phyloP scores from a whole-genome alignment of 257 asterid species.

The Solanum commersonii region DNA sequence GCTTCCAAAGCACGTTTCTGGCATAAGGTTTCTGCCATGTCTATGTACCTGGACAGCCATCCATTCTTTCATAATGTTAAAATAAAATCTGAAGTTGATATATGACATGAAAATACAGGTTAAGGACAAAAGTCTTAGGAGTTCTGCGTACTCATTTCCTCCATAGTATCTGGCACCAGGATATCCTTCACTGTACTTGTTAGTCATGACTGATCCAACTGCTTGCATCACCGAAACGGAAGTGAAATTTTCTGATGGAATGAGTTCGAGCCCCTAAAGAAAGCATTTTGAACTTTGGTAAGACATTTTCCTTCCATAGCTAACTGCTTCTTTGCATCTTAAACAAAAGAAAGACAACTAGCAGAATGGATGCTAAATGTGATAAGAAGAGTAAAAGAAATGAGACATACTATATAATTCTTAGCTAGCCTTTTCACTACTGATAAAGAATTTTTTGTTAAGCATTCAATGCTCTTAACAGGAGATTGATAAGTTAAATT shows the following conservation, averaged over 20 bases:
- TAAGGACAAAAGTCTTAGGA: not conserved
- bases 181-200: conserved; percentile 92
- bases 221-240: conserved; percentile 94
- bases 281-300: not conserved
- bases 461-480: not conserved
- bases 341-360: not conserved
- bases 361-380: not conserved
- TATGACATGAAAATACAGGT: not conserved
- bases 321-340: not conserved
- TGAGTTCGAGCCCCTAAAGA: conserved; percentile 72
- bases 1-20: conserved; percentile 94
- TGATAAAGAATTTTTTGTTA: not conserved
- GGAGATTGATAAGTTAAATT: not conserved
- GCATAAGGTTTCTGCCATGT: conserved; percentile 92
- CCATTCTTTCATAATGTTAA: not conserved
- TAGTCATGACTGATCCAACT: conserved; percentile 94
- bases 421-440: not conserved
- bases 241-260: conserved; percentile 91
- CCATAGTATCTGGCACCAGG: conserved; percentile 99
- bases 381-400: not conserved
- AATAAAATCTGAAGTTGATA: not conserved
- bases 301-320: not conserved
- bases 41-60: conserved; percentile 58
- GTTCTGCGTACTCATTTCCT: conserved; percentile 72
- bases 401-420: not conserved